Evolutionary conservation across 208 protist genomes (phyloP).

Genomic region (Acanthamoeba quina): DNA sequence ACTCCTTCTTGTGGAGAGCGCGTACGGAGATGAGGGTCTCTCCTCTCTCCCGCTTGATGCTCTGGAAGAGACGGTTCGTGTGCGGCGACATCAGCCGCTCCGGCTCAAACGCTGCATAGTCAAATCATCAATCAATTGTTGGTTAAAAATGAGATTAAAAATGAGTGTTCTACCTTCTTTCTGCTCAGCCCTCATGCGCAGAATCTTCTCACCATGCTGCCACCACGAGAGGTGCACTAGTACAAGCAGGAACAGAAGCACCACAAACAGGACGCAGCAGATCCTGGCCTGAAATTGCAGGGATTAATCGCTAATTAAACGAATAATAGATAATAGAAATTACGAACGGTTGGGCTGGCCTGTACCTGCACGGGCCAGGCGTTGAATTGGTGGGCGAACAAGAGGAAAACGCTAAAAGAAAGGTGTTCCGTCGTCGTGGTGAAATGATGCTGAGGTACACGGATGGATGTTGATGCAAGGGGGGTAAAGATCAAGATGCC

Average conservation of each 20-base stretch:
- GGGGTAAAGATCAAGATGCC: not conserved
- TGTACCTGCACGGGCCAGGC: constrained; percentile 24
- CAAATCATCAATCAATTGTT: not conserved
- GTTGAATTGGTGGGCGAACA: constrained; percentile 26
- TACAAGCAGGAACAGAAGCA: not conserved
- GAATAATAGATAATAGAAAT: not conserved
- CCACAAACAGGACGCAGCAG: constrained; percentile 9
- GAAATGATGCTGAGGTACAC: not conserved
- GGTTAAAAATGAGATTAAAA: not conserved
- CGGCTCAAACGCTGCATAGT: not conserved
- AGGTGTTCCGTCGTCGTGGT: constrained; percentile 21
- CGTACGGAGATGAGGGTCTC: constrained; percentile 1
- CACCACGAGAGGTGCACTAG: constrained; percentile 32
- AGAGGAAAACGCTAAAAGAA: constrained; percentile 1
- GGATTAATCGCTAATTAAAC: not conserved
- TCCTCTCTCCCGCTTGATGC: constrained; percentile 20
- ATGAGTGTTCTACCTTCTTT: not conserved
- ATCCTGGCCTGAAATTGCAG: not conserved
- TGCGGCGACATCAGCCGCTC: constrained; percentile 22
- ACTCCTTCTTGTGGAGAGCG: constrained; percentile 39
- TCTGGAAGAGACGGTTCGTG: constrained; percentile 12
- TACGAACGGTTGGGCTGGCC: not conserved
- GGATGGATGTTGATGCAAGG: not conserved
- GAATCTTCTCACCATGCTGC: constrained; percentile 24
- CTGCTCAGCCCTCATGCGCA: not conserved